Evolutionary conservation across 257 asterid genomes (phyloP).

Genomic region (Knoxia roxburghii): DNA sequence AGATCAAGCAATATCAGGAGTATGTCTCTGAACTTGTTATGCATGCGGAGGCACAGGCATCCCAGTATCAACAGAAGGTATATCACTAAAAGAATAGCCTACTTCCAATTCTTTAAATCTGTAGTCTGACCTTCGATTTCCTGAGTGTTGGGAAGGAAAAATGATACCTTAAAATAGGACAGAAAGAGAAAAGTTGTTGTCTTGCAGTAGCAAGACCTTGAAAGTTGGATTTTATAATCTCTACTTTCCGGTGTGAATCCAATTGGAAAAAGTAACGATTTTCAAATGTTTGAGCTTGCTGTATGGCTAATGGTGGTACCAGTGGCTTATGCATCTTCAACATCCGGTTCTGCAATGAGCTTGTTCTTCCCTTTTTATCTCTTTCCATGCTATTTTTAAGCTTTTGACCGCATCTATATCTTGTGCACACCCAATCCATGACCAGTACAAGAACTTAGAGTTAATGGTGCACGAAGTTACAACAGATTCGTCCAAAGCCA

Average conservation of each 20-base stretch:
- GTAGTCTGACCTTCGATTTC: neutral
- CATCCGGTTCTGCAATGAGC: neutral
- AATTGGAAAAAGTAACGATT: neutral
- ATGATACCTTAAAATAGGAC: neutral
- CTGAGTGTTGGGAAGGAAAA: neutral
- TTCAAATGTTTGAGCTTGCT: neutral
- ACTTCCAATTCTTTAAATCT: neutral
- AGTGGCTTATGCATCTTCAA: neutral
- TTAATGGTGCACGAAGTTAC: slow-evolving; percentile 60
- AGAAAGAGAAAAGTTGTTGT: neutral
- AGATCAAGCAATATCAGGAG: slow-evolving; percentile 63
- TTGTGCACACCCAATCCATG: slow-evolving; percentile 22
- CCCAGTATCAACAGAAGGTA: slow-evolving; percentile 85
- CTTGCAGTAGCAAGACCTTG: neutral
- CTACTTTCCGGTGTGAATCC: neutral
- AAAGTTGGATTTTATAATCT: neutral
- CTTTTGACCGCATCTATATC: slow-evolving; percentile 11
- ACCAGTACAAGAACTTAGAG: slow-evolving; percentile 81
- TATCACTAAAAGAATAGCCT: neutral
- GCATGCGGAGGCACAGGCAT: slow-evolving; percentile 91
- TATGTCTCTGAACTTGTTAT: slow-evolving; percentile 66
- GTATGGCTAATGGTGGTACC: neutral
- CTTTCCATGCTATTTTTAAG: neutral
- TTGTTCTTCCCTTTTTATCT: neutral
- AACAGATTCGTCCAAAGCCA: slow-evolving; percentile 39